Percentiles rank a stretch among this genome's conserved stretches.
Evolutionary conservation across 2,329 filamentous ascomycete species (phyloP).

Genomic region (Dryadomyces quercivorus): DNA sequence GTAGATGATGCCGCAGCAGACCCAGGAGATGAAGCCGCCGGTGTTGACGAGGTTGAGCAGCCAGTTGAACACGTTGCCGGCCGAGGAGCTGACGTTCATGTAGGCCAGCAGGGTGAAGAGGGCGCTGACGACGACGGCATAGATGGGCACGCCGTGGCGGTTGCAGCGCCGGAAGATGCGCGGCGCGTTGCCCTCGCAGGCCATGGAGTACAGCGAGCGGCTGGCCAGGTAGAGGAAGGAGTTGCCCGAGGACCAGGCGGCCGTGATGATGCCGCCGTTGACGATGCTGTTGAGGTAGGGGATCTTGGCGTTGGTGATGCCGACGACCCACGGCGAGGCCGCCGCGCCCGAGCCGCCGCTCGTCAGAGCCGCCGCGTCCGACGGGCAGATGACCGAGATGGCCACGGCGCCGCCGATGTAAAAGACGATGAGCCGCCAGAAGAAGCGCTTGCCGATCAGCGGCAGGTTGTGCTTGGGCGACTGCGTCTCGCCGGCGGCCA

Average conservation of each 20-base stretch:
- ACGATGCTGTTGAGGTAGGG: constrained; percentile 56
- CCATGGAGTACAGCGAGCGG: constrained; percentile 45
- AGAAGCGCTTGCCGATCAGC: constrained; percentile 55
- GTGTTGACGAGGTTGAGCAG: constrained; percentile 44
- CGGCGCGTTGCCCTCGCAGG: constrained; percentile 45
- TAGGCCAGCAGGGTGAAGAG: constrained; percentile 39
- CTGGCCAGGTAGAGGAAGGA: constrained; percentile 49
- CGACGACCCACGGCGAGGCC: constrained; percentile 56
- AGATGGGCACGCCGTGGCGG: constrained; percentile 41
- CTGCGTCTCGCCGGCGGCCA: constrained; percentile 50
- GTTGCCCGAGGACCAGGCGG: constrained; percentile 58
- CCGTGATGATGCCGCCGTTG: constrained; percentile 64
- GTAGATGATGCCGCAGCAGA: constrained; percentile 54
- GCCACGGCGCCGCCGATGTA: constrained; percentile 19
- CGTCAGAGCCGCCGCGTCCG: constrained; percentile 19
- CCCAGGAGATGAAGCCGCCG: constrained; percentile 57
- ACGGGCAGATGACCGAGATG: constrained; percentile 17
- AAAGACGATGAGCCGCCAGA: constrained; percentile 19
- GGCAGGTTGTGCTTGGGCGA: constrained; percentile 65
- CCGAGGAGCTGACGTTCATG: constrained; percentile 22
- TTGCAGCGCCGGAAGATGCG: constrained; percentile 40
- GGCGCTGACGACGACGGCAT: constrained; percentile 38
- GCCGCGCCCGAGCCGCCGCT: constrained; percentile 22
- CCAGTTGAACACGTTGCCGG: constrained; percentile 16
- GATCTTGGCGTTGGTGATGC: constrained; percentile 56